Evolutionary conservation across 148 eudicot species (phyloP), one percentile per base, ranked within the genome.

Genomic region (Nepenthes gracilis): DNA sequence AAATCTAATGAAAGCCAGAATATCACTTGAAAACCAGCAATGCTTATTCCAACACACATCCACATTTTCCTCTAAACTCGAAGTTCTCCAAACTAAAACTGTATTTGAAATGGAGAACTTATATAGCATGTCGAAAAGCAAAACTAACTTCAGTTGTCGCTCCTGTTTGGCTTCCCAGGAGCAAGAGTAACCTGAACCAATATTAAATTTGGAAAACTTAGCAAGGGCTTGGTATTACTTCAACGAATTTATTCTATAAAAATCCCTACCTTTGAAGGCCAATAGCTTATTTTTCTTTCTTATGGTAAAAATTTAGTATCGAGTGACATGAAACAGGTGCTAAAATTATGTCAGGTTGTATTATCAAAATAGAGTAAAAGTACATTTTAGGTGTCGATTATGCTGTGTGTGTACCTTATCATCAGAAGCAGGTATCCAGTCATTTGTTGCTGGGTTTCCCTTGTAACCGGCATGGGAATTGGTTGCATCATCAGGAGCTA

Each of bases 371-470:
- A 40, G 45, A 50, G 2, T 6, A 50, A 4, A 50, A 50, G 15
- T 50, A 6, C 9, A 2, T 10, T 50, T 12, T 6, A 6, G n/a
- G 54, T 50, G 13, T n/a, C 13, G 13, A 50, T 50, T 10, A 4
- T 35, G 40, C 45, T n/a, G 33, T 5, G 33, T 36, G 23, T 5
- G 38, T 66, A 88, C 91, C 83, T 33, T 61, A 34, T 74, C 70
- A 61, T 67, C 64, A 36, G 73, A 33, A 43, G 82, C 73, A 1
- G 98, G 98, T 59, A 81, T 76, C 98, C 98, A 92, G 50, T 92
- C 98, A 71, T 92, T 92, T 45, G 98, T 92, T 36, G 98, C 96
- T 1, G 98, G 98, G 64, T 92, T 92, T 40, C 90, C 93, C 56
- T 74, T 79, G 72, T 64, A 55, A 38, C 81, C 59, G 67, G 71